phyloP scores from a whole-genome alignment of 208 protist genomes.

The Acanthamoeba culbertsoni region DNA sequence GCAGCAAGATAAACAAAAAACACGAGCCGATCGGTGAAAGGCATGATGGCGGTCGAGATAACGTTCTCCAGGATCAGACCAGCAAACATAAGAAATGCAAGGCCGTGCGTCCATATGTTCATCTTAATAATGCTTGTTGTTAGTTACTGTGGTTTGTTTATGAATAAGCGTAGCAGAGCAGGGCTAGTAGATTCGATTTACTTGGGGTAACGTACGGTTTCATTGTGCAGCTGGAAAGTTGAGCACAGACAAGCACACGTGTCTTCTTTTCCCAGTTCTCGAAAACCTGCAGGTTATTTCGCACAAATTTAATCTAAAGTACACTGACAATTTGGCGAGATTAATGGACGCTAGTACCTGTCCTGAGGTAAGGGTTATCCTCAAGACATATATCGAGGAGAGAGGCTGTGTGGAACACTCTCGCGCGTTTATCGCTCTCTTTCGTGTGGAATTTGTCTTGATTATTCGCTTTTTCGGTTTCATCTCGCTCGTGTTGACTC shows the following conservation, averaged over 20 bases:
- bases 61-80: not conserved
- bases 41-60: not conserved
- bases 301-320: too few species aligned
- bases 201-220: not conserved
- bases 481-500: too few species aligned
- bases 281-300: not conserved
- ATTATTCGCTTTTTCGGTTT: not conserved
- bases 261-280: not conserved
- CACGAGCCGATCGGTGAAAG: not conserved
- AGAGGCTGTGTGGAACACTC: not conserved
- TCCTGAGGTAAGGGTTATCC: not conserved
- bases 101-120: slow-evolving; percentile 46
- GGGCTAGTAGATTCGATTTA: not conserved
- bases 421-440: not conserved
- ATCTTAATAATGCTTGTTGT: not conserved
- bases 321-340: not conserved
- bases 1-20: not conserved
- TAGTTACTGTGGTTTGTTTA: not conserved
- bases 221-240: slow-evolving; percentile 14
- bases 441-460: not conserved
- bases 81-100: not conserved
- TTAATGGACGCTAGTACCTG: not conserved
- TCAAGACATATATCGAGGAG: not conserved
- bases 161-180: not conserved
- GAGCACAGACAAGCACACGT: not conserved